Evolutionary conservation across 352 stramenopile genomes (phyloP), one percentile per base, ranked within the genome.

Genomic region (Phytopythium vexans): DNA sequence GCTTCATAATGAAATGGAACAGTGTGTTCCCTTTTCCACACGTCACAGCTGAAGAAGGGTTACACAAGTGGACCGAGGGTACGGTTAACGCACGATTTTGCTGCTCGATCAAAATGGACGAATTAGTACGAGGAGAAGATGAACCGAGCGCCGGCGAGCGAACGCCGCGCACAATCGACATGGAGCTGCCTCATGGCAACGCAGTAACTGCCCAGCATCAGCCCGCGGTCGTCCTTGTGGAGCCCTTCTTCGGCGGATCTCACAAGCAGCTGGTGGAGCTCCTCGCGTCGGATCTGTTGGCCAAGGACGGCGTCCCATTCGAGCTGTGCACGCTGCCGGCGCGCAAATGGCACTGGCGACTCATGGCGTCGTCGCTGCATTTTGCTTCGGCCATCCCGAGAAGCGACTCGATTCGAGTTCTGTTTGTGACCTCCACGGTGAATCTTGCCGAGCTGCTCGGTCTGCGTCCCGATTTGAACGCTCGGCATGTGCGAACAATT

Each of bases 321-420:
- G 45, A 39, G 10, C 49, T 77, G 10, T 71, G 58, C 40, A 53
- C 69, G 37, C 57, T 82, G 36, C 66, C 66, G 38, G 51, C 62
- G 10, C 70, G 69, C 58, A 82, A 82, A 53, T 82, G 72, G 72
- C 72, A 82, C 48, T 82, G 72, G 72, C 62, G 71, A 12, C 45
- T 75, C 16, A 70, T 74, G 61, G 53, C 63, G 10, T 32, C 63
- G 44, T 66, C 72, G 41, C 50, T 78, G 47, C 16, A 63, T 8
- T 65, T 77, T 27, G 54, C 60, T 8, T 33, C 32, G 0, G 33
- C 10, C 10, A 68, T 72, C 31, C 54, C 58, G 21, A 50, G n/a
- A 42, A 64, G 58, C 45, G 6, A 34, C 8, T 41, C 42, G 46
- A 32, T 71, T 33, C 52, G 70, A 39, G 60, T 73, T 12, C 43